A percentile compares a stretch with the other conserved stretches of the same genome.
Conservation (phyloP, 805 yeast genomes). For the Torulaspora quercuum region DNA sequence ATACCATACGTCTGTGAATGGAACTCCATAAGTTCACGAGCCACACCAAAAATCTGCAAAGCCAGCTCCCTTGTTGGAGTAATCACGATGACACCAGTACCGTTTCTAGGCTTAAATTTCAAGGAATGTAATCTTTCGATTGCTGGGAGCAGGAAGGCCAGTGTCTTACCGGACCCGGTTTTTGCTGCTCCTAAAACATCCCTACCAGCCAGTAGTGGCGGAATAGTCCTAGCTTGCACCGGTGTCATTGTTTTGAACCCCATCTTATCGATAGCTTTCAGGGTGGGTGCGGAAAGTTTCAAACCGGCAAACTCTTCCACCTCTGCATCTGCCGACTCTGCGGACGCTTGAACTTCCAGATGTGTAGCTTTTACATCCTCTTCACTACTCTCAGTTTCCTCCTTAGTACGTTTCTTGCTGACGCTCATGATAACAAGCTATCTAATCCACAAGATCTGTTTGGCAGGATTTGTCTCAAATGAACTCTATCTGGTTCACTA, state of each 20-base stretch:
- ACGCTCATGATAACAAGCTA: conserved; percentile 4
- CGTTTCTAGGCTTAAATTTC: conserved; percentile 95
- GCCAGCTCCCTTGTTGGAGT: conserved; percentile 98
- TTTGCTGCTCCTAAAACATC: conserved; percentile 99
- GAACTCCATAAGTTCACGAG: conserved; percentile 83
- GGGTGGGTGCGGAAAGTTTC: conserved; percentile 75
- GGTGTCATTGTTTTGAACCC: conserved; percentile 90
- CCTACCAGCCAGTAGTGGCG: conserved; percentile 92
- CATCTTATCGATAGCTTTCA: conserved; percentile 78
- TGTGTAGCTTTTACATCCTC: not conserved
- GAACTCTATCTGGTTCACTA: no score
- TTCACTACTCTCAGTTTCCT: conserved; percentile 5
- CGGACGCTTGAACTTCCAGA: not conserved
- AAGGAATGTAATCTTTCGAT: conserved; percentile 85
- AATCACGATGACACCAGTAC: conserved; percentile 93
- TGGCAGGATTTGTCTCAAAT: no score
- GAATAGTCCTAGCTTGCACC: conserved; percentile 93
- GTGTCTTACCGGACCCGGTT: conserved; percentile 97
- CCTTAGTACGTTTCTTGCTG: conserved; percentile 11
- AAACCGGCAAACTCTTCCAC: conserved; percentile 44
- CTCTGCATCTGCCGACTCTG: conserved; percentile 14
- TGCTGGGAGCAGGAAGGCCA: conserved; percentile 94
- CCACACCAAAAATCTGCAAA: conserved; percentile 95
- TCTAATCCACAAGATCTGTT: no score
- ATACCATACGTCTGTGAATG: conserved; percentile 95